phyloP scores from a whole-genome alignment of 495 filamentous ascomycete genomes.

The Penicillium subrubescens region DNA sequence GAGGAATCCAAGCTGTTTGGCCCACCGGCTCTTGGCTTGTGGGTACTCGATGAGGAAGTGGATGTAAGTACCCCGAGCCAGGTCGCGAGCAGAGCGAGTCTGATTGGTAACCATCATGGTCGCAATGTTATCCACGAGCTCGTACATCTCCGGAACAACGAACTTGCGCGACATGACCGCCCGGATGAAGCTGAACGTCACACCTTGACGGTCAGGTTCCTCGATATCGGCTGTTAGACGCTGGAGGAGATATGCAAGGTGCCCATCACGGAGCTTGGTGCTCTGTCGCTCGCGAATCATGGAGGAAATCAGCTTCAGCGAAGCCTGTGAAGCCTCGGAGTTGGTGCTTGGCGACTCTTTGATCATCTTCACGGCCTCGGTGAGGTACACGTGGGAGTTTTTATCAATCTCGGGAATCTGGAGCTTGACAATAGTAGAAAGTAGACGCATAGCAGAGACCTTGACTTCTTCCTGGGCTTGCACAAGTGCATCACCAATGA shows the following conservation, averaged over 20 bases:
- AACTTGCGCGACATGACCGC: slow-evolving; percentile 83
- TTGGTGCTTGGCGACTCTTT: slow-evolving; percentile 76
- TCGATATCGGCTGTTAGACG: slow-evolving; percentile 87
- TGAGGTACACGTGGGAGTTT: slow-evolving; percentile 73
- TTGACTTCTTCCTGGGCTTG: slow-evolving; percentile 87
- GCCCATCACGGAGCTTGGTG: slow-evolving; percentile 73
- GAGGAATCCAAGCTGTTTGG: slow-evolving; percentile 86
- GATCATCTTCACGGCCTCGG: slow-evolving; percentile 78
- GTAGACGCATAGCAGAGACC: slow-evolving; percentile 75
- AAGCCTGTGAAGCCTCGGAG: slow-evolving; percentile 78
- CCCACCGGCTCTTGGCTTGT: slow-evolving; percentile 81
- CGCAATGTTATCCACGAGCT: slow-evolving; percentile 82
- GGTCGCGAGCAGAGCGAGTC: slow-evolving; percentile 78
- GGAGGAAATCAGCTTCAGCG: slow-evolving; percentile 82
- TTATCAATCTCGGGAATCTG: slow-evolving; percentile 70
- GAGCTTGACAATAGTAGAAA: slow-evolving; percentile 85
- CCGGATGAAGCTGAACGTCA: slow-evolving; percentile 90
- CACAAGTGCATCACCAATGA: slow-evolving; percentile 83
- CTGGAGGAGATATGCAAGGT: slow-evolving; percentile 80
- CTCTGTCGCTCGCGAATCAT: slow-evolving; percentile 79
- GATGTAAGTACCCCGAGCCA: slow-evolving; percentile 86
- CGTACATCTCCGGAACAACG: slow-evolving; percentile 85
- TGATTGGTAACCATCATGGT: slow-evolving; percentile 97
- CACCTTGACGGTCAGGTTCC: slow-evolving; percentile 84
- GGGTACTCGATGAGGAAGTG: slow-evolving; percentile 95